Percentiles rank a stretch among this genome's conserved stretches.
These are phyloP conservation scores for Epicoccum nigrum DNA, from an alignment of 2,329 filamentous ascomycete genomes.

Conservation along the genomic window DNA sequence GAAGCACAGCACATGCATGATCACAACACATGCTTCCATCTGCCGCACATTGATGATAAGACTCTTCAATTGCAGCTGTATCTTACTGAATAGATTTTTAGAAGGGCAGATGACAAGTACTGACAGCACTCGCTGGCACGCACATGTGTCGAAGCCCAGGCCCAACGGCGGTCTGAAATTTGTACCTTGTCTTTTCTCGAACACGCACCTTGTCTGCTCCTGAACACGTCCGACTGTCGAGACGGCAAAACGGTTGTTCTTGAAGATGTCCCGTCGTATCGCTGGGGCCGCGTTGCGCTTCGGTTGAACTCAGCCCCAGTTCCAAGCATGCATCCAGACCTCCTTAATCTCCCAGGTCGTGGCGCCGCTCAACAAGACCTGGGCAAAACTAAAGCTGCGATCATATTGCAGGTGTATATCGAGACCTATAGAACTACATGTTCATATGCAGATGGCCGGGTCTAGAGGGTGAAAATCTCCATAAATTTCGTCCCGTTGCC, in stretches of 20 bases:
- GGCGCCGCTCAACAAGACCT: background rate
- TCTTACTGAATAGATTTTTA: no score
- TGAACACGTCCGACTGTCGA: background rate
- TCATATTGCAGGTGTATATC: background rate
- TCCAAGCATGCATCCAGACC: slow-evolving; percentile 7
- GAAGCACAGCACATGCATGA: no score
- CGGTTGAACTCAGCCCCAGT: background rate
- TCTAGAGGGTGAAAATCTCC: background rate
- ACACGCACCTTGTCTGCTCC: background rate
- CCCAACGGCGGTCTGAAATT: no score
- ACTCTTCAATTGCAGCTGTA: background rate
- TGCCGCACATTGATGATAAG: no score
- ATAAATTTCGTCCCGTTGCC: slow-evolving; percentile 1
- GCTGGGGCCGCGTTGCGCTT: background rate
- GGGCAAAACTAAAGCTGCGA: background rate
- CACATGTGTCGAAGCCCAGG: background rate
- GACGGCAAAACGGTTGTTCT: background rate
- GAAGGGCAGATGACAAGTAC: background rate
- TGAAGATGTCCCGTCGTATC: background rate
- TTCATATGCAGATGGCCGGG: background rate
- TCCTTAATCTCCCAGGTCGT: slow-evolving; percentile 13
- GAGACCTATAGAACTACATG: background rate
- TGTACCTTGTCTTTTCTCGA: no score
- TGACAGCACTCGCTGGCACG: background rate
- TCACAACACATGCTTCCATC: no score